phyloP scores from a whole-genome alignment of 768 basidiomycete species.

The Suillus subluteus region DNA sequence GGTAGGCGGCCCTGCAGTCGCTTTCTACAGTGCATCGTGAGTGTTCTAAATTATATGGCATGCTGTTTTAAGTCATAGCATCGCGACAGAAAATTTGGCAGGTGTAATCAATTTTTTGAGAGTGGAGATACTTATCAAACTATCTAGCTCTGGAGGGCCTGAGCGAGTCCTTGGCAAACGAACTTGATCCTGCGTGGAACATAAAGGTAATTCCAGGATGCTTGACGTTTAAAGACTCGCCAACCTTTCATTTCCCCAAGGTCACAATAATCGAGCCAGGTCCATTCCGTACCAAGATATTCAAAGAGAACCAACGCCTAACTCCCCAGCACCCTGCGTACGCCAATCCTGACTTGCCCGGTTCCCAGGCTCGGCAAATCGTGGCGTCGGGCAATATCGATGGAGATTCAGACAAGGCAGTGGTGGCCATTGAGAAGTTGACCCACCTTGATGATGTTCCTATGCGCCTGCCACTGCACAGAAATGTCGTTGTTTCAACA shows the following conservation, averaged over 20 bases:
- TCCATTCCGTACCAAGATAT: slow-evolving; percentile 18
- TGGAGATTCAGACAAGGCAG: slow-evolving; percentile 16
- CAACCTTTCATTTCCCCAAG: background rate
- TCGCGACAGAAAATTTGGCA: slow-evolving; percentile 11
- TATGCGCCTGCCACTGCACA: slow-evolving; percentile 16
- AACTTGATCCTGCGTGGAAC: slow-evolving; percentile 46
- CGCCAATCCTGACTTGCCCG: slow-evolving; percentile 7
- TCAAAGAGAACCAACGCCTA: slow-evolving; percentile 5
- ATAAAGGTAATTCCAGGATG: slow-evolving; percentile 36
- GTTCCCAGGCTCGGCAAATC: slow-evolving; percentile 8
- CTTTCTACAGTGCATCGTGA: slow-evolving; percentile 33
- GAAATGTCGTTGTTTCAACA: background rate
- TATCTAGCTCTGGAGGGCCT: slow-evolving; percentile 36
- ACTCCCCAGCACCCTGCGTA: slow-evolving; percentile 12
- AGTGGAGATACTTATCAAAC: background rate
- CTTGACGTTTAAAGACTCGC: background rate
- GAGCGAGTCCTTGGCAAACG: slow-evolving; percentile 37
- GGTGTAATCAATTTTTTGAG: background rate
- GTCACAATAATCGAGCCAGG: slow-evolving; percentile 17
- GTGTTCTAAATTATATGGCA: slow-evolving; percentile 8
- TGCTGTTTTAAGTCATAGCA: background rate
- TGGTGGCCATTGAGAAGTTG: slow-evolving; percentile 12
- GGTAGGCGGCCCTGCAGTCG: slow-evolving; percentile 16
- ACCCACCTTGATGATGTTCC: slow-evolving; percentile 14
- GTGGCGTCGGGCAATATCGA: background rate